Evolutionary conservation across 371 early-diverging fungal genomes (phyloP).

Genomic region (Blakeslea trispora): DNA sequence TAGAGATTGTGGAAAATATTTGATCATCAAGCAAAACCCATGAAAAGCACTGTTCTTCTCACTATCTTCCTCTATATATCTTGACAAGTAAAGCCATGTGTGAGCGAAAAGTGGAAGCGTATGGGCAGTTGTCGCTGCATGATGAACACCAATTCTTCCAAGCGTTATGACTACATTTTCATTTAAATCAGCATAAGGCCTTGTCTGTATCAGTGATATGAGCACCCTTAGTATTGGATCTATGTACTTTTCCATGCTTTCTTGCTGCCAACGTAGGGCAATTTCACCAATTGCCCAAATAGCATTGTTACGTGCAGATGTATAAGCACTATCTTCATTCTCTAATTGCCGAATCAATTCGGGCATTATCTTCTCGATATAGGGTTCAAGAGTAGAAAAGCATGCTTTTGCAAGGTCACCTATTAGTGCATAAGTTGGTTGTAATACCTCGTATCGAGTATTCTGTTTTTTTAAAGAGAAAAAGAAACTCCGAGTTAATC

Average conservation of each 20-base stretch:
- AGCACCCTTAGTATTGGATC: slow-evolving; percentile 71
- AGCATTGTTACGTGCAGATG: slow-evolving; percentile 87
- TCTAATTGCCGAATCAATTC: slow-evolving; percentile 76
- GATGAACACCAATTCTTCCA: slow-evolving; percentile 84
- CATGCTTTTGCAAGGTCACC: slow-evolving; percentile 92
- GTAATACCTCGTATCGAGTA: slow-evolving; percentile 78
- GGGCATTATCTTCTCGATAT: slow-evolving; percentile 72
- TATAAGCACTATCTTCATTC: slow-evolving; percentile 55
- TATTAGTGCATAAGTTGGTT: slow-evolving; percentile 91
- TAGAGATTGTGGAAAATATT: slow-evolving; percentile 79
- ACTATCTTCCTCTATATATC: slow-evolving; percentile 74
- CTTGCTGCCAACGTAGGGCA: slow-evolving; percentile 67
- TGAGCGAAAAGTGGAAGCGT: slow-evolving; percentile 68
- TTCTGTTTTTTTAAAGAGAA: too few species aligned
- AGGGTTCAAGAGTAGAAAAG: slow-evolving; percentile 72
- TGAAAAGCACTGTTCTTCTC: slow-evolving; percentile 93
- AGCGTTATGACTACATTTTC: slow-evolving; percentile 93
- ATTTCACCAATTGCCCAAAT: slow-evolving; percentile 96
- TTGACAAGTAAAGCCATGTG: slow-evolving; percentile 70
- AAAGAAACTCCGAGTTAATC: too few species aligned
- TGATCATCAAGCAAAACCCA: slow-evolving; percentile 84
- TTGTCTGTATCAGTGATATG: slow-evolving; percentile 63
- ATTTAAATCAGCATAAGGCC: slow-evolving; percentile 55
- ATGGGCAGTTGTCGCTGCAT: slow-evolving; percentile 70
- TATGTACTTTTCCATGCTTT: slow-evolving; percentile 67